Percentiles rank a stretch among this genome's conserved stretches.
Evolutionary conservation across 2,329 filamentous ascomycete genomes (phyloP).

Genomic region (Fonsecaea monophora): DNA sequence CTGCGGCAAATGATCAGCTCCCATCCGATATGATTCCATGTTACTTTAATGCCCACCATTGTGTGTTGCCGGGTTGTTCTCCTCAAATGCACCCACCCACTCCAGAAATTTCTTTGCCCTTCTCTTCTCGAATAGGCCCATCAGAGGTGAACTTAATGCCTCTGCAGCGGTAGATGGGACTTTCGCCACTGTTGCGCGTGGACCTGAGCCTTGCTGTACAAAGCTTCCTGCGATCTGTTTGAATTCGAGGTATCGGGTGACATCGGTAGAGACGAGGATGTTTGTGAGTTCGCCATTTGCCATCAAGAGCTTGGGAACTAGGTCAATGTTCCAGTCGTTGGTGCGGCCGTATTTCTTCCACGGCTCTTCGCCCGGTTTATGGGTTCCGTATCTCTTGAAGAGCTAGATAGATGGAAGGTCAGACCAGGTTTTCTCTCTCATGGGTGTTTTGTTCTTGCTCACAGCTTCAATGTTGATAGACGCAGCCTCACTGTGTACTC

Average conservation of each 20-base stretch:
- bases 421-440: constrained; percentile 13
- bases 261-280: constrained; percentile 95
- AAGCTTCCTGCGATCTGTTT: constrained; percentile 95
- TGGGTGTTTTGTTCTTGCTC: constrained; percentile 45
- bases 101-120: constrained; percentile 96
- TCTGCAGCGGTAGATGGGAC: constrained; percentile 92
- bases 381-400: constrained; percentile 96
- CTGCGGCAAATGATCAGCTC: constrained; percentile 47
- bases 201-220: constrained; percentile 84
- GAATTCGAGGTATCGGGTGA: constrained; percentile 87
- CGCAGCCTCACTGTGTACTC: constrained; percentile 75
- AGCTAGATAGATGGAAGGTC: constrained; percentile 65
- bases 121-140: constrained; percentile 98
- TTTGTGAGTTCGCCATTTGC: constrained; percentile 98
- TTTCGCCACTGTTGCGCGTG: constrained; percentile 92
- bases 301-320: constrained; percentile 98
- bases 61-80: constrained; percentile 82
- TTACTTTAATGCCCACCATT: constrained; percentile 68
- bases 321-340: constrained; percentile 99
- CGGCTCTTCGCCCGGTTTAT: constrained; percentile 77
- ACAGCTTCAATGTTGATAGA: constrained; percentile 96
- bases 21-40: not conserved
- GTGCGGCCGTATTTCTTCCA: constrained; percentile 97
- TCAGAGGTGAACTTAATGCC: constrained; percentile 88
- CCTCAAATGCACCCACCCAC: constrained; percentile 88